Evolutionary conservation across 192 early-diverging fungal species (phyloP).

Genomic region (Gigaspora rosea): DNA sequence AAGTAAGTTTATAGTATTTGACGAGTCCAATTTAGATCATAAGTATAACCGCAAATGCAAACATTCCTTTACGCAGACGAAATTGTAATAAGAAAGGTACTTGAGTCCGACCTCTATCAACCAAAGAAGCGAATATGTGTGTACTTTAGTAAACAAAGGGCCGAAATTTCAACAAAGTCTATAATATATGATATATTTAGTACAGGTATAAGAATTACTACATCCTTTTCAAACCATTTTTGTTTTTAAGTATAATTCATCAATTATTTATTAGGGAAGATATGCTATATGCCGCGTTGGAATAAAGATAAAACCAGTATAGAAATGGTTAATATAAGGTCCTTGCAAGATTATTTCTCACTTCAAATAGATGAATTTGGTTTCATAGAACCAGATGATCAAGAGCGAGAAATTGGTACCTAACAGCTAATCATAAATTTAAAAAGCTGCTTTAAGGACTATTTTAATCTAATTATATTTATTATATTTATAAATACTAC

Average conservation of each 20-base stretch:
- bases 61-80: slow-evolving; percentile 17
- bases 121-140: slow-evolving; percentile 49
- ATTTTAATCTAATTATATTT: neutral
- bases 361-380: slow-evolving; percentile 65
- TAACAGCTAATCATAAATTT: too few relatives aligned
- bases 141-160: slow-evolving; percentile 54
- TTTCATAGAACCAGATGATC: slow-evolving; percentile 63
- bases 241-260: neutral
- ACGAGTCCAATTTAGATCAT: neutral
- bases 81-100: slow-evolving; percentile 43
- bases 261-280: slow-evolving; percentile 42
- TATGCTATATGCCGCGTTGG: slow-evolving; percentile 59
- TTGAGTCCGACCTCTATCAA: slow-evolving; percentile 38
- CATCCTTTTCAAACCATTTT: neutral
- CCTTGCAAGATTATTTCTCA: slow-evolving; percentile 58
- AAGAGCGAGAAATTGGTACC: slow-evolving; percentile 58
- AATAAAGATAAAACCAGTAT: slow-evolving; percentile 39
- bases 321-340: slow-evolving; percentile 68
- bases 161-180: slow-evolving; percentile 50
- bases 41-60: neutral
- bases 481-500: too few relatives aligned
- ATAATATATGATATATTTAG: slow-evolving; percentile 51
- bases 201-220: slow-evolving; percentile 39
- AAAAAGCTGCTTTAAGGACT: neutral
- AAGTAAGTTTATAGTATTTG: too few relatives aligned